Evolutionary conservation across 768 basidiomycete genomes (phyloP).

Genomic region (Goffeauzyma gilvescens): DNA sequence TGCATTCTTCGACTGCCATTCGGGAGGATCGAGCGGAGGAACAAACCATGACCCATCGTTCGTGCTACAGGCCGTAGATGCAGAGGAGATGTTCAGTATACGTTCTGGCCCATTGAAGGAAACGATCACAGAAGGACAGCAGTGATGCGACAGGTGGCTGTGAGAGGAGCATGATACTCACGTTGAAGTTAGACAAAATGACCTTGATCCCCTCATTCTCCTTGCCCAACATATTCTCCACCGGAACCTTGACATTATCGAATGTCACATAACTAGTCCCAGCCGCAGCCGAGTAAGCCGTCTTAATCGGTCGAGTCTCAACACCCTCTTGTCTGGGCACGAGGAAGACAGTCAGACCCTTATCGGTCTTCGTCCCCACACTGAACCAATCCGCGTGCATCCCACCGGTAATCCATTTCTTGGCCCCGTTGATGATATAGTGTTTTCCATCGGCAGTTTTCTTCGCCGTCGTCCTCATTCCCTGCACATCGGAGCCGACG

Average conservation of each 20-base stretch:
- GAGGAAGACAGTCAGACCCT: slow-evolving; percentile 66
- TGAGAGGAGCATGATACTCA: slow-evolving; percentile 11
- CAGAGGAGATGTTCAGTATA: not conserved
- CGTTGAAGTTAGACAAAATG: slow-evolving; percentile 66
- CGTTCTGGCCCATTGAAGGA: not conserved
- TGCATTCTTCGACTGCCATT: slow-evolving; percentile 58
- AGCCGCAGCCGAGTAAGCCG: slow-evolving; percentile 69
- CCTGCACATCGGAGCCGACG: slow-evolving; percentile 54
- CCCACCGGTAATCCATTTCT: slow-evolving; percentile 42
- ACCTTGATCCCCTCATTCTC: slow-evolving; percentile 63
- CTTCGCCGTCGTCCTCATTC: slow-evolving; percentile 51
- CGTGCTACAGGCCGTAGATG: slow-evolving; percentile 38
- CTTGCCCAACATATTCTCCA: slow-evolving; percentile 65
- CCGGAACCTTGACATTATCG: slow-evolving; percentile 56
- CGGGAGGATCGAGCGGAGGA: slow-evolving; percentile 56
- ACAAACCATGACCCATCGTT: slow-evolving; percentile 76
- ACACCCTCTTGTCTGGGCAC: slow-evolving; percentile 66
- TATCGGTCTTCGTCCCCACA: slow-evolving; percentile 26
- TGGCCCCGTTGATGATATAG: slow-evolving; percentile 68
- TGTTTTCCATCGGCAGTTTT: slow-evolving; percentile 56
- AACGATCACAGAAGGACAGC: not conserved
- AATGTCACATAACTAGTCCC: slow-evolving; percentile 69
- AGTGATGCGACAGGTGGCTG: not conserved
- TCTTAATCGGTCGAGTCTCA: slow-evolving; percentile 70
- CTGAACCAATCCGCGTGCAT: slow-evolving; percentile 31